Evolutionary conservation across 116 monocot genomes (phyloP), one percentile per base, ranked within the genome.

Genomic region (Posidonia oceanica): DNA sequence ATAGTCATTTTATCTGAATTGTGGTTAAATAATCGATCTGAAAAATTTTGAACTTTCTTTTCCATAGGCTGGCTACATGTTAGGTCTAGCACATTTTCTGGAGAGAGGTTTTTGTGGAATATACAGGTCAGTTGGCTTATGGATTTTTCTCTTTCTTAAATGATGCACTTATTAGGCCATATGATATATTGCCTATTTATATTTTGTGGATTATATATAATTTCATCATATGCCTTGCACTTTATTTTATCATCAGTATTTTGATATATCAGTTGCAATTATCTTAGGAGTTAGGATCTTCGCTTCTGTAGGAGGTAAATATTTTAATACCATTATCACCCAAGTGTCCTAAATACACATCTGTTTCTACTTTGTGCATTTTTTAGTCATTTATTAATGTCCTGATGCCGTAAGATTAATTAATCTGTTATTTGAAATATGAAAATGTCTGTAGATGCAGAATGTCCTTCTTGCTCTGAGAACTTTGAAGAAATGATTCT

Each of bases 401-500:
- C 12, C 48, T 7, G 12, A 48, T 4, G 7, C 7, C 8, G 12
- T 7, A 48, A 6, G 11, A 48, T 12, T 48, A 48, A 48, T 7
- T 12, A 42, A 10, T 10, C 8, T 48, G 7, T 48, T 48, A 10
- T 61, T 22, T 36, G 13, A 22, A 61, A 61, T 36, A 36, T 29
- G 10, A 61, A 42, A 18, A 40, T 65, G 41, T 15, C 36, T 39
- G 38, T 65, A 65, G 65, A 65, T 65, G 65, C 39, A 65, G 65
- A 65, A 39, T 40, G 5, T n/a, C 13, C 36, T 61, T 72, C 65
- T 70, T 73, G 68, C 54, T 65, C 68, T 80, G 70, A 81, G 38
- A 76, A 40, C 13, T 64, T 22, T 57, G 56, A 41, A 20, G 61
- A 78, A 74, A 88, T 85, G 85, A 66, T 80, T 67, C 52, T 65